These are phyloP conservation scores for Coniochaeta prunicola DNA, from an alignment of 2,329 filamentous ascomycete genomes.

Conservation along the genomic window DNA sequence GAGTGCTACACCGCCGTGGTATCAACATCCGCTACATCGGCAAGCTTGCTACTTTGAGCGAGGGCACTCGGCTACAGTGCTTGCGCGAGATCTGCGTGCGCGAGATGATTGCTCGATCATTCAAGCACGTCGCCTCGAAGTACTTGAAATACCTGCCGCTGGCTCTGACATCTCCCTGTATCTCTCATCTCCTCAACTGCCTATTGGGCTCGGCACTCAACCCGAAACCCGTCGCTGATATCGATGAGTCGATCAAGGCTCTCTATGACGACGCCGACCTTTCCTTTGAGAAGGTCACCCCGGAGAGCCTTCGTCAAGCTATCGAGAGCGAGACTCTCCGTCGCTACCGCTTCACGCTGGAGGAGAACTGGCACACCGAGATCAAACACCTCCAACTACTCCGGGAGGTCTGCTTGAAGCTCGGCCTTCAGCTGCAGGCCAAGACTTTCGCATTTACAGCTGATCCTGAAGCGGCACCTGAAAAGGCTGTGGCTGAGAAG, in stretches of 20 bases:
- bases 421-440: constrained; percentile 80
- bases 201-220: constrained; percentile 74
- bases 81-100: constrained; percentile 72
- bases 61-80: constrained; percentile 66
- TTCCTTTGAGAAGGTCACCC: constrained; percentile 71
- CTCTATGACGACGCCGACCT: constrained; percentile 80
- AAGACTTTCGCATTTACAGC: constrained; percentile 65
- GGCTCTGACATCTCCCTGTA: constrained; percentile 70
- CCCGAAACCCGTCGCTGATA: constrained; percentile 66
- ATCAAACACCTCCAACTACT: constrained; percentile 76
- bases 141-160: constrained; percentile 75
- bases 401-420: constrained; percentile 80
- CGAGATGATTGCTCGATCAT: constrained; percentile 91
- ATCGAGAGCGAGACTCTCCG: constrained; percentile 65
- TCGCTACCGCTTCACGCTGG: constrained; percentile 71
- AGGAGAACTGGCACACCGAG: constrained; percentile 57
- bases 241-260: constrained; percentile 64
- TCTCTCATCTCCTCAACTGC: constrained; percentile 89
- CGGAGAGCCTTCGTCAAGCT: constrained; percentile 60
- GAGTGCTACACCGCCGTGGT: constrained; percentile 88
- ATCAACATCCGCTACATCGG: constrained; percentile 98
- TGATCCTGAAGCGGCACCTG: constrained; percentile 26
- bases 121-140: constrained; percentile 83
- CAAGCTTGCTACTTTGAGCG: constrained; percentile 64
- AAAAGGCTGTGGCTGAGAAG: constrained; percentile 21